These are phyloP conservation scores for Fusarium oligoseptatum DNA, from an alignment of 2,329 filamentous ascomycete genomes.

Conservation along the genomic window DNA sequence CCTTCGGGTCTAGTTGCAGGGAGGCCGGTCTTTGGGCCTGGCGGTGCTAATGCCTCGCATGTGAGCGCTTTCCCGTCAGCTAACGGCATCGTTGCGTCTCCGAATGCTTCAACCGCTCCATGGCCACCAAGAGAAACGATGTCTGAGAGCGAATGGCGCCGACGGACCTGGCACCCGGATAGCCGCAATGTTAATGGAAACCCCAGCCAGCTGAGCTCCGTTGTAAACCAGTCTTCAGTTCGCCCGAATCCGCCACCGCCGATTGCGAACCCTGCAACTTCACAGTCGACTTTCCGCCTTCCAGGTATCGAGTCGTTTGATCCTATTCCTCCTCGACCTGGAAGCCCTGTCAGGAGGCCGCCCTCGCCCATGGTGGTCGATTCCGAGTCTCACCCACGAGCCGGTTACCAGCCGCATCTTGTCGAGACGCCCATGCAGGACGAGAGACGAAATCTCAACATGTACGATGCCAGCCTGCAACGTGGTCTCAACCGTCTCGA, in stretches of 20 bases:
- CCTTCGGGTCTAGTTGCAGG: conserved; percentile 69
- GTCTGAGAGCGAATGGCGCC: conserved; percentile 81
- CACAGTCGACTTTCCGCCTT: conserved; percentile 74
- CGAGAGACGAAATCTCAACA: conserved; percentile 64
- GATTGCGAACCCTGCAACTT: conserved; percentile 60
- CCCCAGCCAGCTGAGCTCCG: conserved; percentile 80
- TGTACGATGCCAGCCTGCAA: conserved; percentile 76
- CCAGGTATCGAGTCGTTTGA: conserved; percentile 96
- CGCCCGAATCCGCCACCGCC: conserved; percentile 67
- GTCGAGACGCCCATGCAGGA: conserved; percentile 54
- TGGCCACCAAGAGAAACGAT: conserved; percentile 76
- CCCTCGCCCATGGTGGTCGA: conserved; percentile 86
- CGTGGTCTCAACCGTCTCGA: conserved; percentile 76
- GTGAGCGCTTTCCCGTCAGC: conserved; percentile 66
- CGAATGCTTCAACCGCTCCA: conserved; percentile 72
- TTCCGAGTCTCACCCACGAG: conserved; percentile 56
- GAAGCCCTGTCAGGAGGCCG: conserved; percentile 73
- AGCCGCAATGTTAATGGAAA: conserved; percentile 74
- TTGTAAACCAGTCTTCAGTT: conserved; percentile 76
- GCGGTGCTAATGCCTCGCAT: conserved; percentile 68
- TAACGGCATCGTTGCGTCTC: conserved; percentile 73
- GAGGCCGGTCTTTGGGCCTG: conserved; percentile 66
- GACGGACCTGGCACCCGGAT: conserved; percentile 92
- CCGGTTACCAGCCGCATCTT: conserved; percentile 44
- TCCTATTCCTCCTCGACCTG: conserved; percentile 73